Conservation (phyloP, 805 yeast genomes). For the Ascoidea rubescens region DNA sequence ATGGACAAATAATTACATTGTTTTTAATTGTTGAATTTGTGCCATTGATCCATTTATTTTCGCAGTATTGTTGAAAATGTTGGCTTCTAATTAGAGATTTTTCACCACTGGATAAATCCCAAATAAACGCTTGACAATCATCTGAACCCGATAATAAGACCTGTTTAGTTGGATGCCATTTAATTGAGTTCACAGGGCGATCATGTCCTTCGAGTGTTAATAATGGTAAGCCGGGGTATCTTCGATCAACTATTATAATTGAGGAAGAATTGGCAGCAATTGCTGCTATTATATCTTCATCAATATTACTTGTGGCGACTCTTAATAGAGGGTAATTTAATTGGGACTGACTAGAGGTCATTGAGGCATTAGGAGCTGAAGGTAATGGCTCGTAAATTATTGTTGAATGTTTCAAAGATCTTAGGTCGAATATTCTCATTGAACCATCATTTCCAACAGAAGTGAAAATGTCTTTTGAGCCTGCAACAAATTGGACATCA, state of each 20-base stretch:
- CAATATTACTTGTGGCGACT: conserved; percentile 64
- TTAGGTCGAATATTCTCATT: conserved; percentile 78
- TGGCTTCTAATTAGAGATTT: neutral
- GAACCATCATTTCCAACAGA: conserved; percentile 95
- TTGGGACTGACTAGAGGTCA: conserved; percentile 3
- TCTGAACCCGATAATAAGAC: conserved; percentile 51
- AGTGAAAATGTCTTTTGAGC: conserved; percentile 66
- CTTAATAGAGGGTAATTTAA: conserved; percentile 51
- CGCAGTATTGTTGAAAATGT: conserved; percentile 1
- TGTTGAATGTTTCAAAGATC: conserved; percentile 86
- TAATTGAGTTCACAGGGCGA: conserved; percentile 54
- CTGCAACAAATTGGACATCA: conserved; percentile 76
- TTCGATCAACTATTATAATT: conserved; percentile 63
- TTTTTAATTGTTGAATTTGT: neutral
- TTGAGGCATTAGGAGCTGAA: conserved; percentile 4
- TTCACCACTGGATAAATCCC: conserved; percentile 33
- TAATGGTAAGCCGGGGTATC: conserved; percentile 79
- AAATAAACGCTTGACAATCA: conserved; percentile 58
- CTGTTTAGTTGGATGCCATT: conserved; percentile 75
- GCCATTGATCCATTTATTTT: neutral
- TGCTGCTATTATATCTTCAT: conserved; percentile 75
- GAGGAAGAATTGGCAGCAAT: conserved; percentile 56
- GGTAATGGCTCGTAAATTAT: conserved; percentile 73
- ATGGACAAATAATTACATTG: conserved; percentile 15
- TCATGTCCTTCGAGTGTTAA: conserved; percentile 54